Evolutionary conservation across 2,329 filamentous ascomycete species (phyloP), one percentile per base, ranked within the genome.

Genomic region (Penicillium hordei): DNA sequence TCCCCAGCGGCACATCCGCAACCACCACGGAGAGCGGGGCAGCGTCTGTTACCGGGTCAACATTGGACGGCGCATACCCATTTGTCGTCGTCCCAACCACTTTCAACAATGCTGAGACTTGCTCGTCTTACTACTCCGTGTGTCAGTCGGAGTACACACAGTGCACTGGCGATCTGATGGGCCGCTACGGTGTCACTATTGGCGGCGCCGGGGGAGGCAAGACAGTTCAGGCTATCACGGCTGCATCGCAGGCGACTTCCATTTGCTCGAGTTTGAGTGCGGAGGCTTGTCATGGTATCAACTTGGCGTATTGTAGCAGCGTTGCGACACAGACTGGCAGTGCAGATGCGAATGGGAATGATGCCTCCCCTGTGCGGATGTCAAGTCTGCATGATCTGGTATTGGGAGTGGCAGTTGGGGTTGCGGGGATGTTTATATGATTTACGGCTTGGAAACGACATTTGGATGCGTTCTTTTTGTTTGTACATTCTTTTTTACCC

Each of bases 71-170:
- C 58, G 74, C 75, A 13, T 85, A 79, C 60, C 81, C 82, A 19
- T 84, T 83, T 61, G 68, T 81, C 51, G 76, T 76, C 63, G 80
- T 84, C 51, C 79, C 82, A 17, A 84, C 82, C 2, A 78, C 78
- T 57, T 84, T 84, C 67, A 68, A 73, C 31, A 79, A 83, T 58
- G 77, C 79, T 59, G 77, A 74, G 51, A 75, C 76, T 39, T 85
- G 82, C 70, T 80, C 81, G 29, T 79, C 79, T 48, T 82, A 82
- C 70, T 84, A 82, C 71, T 79, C 79, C 34, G 73, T 74, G 55
- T 84, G 82, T 59, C 76, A 82, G 66, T 75, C 71, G 40, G 77
- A 82, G 53, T 81, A 75, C 54, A 68, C 75, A 8, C 70, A 68
- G 27, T 81, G 79, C 62, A 75, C 78, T 8, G 70, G 69, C 5